These are phyloP conservation scores for Durio zibethinus DNA, from an alignment of 345 rosid species.

Conservation along the genomic window DNA sequence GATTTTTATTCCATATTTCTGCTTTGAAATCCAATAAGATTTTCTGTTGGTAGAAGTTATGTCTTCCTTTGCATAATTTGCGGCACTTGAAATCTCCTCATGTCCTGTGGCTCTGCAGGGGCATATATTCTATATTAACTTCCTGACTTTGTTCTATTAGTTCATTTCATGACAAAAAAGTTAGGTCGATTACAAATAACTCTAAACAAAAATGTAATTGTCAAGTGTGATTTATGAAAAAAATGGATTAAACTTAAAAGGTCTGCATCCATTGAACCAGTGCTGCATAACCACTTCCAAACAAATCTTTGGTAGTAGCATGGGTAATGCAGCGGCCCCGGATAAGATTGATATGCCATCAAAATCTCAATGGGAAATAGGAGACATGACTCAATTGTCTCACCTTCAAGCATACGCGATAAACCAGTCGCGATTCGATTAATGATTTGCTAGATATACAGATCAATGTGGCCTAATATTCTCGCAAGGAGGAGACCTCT, in stretches of 20 bases:
- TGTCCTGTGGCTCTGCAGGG: not conserved
- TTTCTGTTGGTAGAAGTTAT: not conserved
- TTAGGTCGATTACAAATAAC: not conserved
- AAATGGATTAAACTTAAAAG: not conserved
- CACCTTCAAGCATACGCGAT: not conserved
- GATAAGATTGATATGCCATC: slow-evolving; percentile 4
- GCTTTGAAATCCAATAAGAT: not conserved
- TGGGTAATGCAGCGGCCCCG: not conserved
- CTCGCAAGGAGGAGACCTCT: not conserved
- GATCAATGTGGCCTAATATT: not conserved
- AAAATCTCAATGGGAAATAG: not conserved
- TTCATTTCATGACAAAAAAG: not conserved
- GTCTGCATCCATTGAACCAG: slow-evolving; percentile 8
- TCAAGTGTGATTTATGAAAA: not conserved
- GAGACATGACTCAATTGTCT: not conserved
- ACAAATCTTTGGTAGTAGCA: not conserved
- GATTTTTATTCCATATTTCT: slow-evolving; percentile 4
- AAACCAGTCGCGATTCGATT: not conserved
- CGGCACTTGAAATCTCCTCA: not conserved
- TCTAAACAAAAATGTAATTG: not conserved
- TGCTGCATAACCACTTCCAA: not conserved
- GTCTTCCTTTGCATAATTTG: not conserved
- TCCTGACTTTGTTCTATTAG: not conserved
- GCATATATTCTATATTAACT: not conserved
- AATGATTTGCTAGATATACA: not conserved